A percentile compares a stretch with the other conserved stretches of the same genome.
Conservation (phyloP, 1,284 basidiomycete species). For the Moesziomyces antarcticus region DNA sequence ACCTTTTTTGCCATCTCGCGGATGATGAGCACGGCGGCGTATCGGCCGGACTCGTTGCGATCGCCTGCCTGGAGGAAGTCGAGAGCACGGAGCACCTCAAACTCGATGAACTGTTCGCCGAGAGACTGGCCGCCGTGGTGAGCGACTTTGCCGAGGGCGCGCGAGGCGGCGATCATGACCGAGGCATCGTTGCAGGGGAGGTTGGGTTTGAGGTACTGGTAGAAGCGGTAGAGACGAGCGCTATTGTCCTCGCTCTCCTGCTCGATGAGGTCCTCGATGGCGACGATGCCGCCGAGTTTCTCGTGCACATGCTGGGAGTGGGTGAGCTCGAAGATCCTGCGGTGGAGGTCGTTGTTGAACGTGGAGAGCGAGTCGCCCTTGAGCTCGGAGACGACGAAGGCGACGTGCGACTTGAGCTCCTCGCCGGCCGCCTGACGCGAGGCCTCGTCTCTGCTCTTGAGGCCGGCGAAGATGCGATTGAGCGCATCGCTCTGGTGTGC, state of each 20-base stretch:
- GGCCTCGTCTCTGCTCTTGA: constrained; percentile 59
- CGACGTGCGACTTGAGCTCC: constrained; percentile 60
- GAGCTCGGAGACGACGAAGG: constrained; percentile 59
- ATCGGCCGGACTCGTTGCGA: constrained; percentile 69
- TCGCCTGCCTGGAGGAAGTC: constrained; percentile 73
- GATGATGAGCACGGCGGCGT: constrained; percentile 68
- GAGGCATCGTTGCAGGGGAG: constrained; percentile 84
- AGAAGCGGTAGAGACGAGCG: constrained; percentile 84
- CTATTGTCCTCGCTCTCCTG: constrained; percentile 62
- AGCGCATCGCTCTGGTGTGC: constrained; percentile 58
- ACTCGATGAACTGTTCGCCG: constrained; percentile 87
- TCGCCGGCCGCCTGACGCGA: constrained; percentile 54
- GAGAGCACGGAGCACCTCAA: constrained; percentile 82
- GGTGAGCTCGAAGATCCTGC: constrained; percentile 81
- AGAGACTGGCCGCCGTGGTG: constrained; percentile 82
- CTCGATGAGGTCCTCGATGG: constrained; percentile 72
- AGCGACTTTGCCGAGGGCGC: constrained; percentile 83
- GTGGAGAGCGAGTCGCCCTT: constrained; percentile 60
- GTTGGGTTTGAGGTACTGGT: constrained; percentile 88
- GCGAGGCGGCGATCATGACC: constrained; percentile 88
- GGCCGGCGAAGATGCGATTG: constrained; percentile 58
- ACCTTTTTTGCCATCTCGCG: constrained; percentile 66
- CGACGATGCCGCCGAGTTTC: constrained; percentile 82
- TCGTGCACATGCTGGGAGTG: constrained; percentile 80
- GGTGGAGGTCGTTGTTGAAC: constrained; percentile 73